Evolutionary conservation across 2,329 filamentous ascomycete species (phyloP).

Genomic region (Madurella fahalii): DNA sequence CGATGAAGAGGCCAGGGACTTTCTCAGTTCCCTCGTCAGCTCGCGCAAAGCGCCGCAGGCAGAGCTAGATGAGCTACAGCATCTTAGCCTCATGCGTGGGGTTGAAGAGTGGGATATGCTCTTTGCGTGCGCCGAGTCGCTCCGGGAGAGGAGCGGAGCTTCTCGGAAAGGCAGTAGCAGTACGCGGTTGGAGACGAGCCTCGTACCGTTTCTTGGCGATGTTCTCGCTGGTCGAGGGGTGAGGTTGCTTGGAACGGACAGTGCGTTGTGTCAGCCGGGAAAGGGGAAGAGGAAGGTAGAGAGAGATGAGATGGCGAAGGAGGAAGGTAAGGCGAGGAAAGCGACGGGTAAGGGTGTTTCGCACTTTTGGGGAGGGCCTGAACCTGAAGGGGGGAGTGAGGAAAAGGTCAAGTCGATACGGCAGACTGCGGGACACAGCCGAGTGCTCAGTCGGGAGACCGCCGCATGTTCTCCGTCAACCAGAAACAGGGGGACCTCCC

Average conservation of each 20-base stretch:
- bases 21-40: conserved; percentile 27
- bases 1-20: conserved; percentile 27
- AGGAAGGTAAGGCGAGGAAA: not conserved
- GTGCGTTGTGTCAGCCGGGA: not conserved
- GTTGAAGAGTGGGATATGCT: conserved; percentile 34
- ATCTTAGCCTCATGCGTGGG: conserved; percentile 30
- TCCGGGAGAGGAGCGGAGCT: conserved; percentile 23
- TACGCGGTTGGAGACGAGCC: conserved; percentile 1
- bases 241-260: no score
- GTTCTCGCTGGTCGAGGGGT: not conserved
- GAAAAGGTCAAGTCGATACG: not conserved
- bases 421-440: not conserved
- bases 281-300: not conserved
- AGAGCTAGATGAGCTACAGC: conserved; percentile 28
- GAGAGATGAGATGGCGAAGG: not conserved
- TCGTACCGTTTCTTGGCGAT: conserved; percentile 15
- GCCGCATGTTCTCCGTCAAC: not conserved
- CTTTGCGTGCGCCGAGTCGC: conserved; percentile 29
- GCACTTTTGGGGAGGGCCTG: conserved; percentile 14
- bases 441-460: not conserved
- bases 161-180: not conserved
- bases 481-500: not conserved
- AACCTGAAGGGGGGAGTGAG: not conserved
- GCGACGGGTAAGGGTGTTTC: conserved; percentile 4
- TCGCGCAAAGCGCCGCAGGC: conserved; percentile 24